Evolutionary conservation across 2,329 filamentous ascomycete genomes (phyloP).

Genomic region (Xylariaceae sp.): DNA sequence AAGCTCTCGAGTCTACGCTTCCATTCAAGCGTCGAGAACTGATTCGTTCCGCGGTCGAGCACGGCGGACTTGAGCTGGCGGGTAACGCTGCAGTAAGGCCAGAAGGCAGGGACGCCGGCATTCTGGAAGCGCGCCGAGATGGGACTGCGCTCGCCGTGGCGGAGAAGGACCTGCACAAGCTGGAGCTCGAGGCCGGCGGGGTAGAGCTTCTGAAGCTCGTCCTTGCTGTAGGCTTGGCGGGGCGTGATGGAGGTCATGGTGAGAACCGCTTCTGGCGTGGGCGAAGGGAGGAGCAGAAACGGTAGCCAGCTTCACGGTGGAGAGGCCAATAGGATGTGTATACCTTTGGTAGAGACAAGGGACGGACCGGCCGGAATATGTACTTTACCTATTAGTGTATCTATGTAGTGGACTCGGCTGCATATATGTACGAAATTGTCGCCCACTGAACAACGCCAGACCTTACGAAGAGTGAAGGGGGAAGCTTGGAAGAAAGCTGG

Average conservation of each 20-base stretch:
- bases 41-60: constrained; percentile 35
- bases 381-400: no score
- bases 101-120: constrained; percentile 62
- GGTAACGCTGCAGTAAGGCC: constrained; percentile 81
- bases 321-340: no score
- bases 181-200: constrained; percentile 76
- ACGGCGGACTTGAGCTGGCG: constrained; percentile 59
- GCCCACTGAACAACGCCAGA: no score
- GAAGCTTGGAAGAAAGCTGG: no score
- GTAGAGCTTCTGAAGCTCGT: constrained; percentile 79
- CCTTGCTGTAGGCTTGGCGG: constrained; percentile 70
- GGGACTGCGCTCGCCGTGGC: constrained; percentile 78
- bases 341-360: no score
- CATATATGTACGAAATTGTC: no score
- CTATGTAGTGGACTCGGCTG: no score
- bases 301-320: no score
- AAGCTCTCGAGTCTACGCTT: constrained; percentile 80
- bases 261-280: constrained; percentile 1
- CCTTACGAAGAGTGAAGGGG: no score
- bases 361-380: no score
- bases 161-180: constrained; percentile 81
- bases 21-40: constrained; percentile 51
- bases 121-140: constrained; percentile 87
- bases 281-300: no score
- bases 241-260: constrained; percentile 76